Evolutionary conservation across 306 rosid genomes (phyloP).

Genomic region (Sophora flavescens): DNA sequence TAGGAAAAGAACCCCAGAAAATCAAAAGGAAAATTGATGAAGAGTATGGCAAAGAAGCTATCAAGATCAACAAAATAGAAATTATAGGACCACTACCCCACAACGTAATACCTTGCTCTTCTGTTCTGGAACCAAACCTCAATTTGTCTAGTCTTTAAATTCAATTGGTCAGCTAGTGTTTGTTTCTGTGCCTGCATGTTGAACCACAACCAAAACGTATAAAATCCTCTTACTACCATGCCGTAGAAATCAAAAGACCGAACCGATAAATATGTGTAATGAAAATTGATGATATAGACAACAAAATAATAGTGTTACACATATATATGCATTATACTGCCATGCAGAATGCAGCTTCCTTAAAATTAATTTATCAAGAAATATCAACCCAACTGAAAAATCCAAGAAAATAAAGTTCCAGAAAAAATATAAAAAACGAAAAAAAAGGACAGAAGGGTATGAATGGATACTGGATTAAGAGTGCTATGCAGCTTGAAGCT

Average conservation of each 20-base stretch:
- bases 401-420: neutral
- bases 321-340: constrained; percentile 1
- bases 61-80: constrained; percentile 18
- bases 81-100: neutral
- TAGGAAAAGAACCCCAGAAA: constrained; percentile 9
- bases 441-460: neutral
- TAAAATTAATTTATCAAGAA: neutral
- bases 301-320: neutral
- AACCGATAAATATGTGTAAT: neutral
- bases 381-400: neutral
- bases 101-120: constrained; percentile 76
- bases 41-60: constrained; percentile 2
- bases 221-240: neutral
- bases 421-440: neutral
- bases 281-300: neutral
- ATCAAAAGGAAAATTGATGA: constrained; percentile 27
- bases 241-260: neutral
- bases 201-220: constrained; percentile 14
- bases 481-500: constrained; percentile 74
- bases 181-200: constrained; percentile 72
- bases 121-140: constrained; percentile 98
- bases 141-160: constrained; percentile 81
- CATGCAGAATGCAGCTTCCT: constrained; percentile 1
- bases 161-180: constrained; percentile 72
- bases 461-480: constrained; percentile 61